Percentiles rank a stretch among this genome's conserved stretches.
These are phyloP conservation scores for Luvunga scandens DNA, from an alignment of 345 rosid genomes.

Conservation along the genomic window DNA sequence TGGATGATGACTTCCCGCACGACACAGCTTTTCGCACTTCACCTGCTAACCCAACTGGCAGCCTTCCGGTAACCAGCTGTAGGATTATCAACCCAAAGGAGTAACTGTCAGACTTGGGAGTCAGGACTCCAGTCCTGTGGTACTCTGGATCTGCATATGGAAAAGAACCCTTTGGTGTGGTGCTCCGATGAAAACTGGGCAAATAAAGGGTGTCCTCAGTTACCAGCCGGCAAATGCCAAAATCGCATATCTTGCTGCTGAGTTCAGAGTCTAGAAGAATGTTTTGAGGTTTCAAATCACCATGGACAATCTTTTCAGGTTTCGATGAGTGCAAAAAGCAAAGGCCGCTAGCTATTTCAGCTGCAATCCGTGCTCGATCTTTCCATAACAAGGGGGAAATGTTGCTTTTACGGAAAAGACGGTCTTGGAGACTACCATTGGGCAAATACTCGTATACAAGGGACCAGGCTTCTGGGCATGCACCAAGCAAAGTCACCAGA, in stretches of 20 bases:
- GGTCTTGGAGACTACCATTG: constrained; percentile 63
- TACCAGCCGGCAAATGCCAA: constrained; percentile 60
- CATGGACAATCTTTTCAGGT: constrained; percentile 71
- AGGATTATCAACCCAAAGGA: constrained; percentile 62
- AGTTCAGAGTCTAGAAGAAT: constrained; percentile 63
- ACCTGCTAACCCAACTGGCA: constrained; percentile 46
- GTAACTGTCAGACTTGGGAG: constrained; percentile 61
- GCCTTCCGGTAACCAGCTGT: constrained; percentile 62
- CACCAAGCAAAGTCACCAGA: constrained; percentile 68
- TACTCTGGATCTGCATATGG: constrained; percentile 69
- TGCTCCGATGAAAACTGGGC: constrained; percentile 37
- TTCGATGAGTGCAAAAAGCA: constrained; percentile 73
- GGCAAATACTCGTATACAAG: constrained; percentile 66
- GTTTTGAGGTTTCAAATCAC: constrained; percentile 70
- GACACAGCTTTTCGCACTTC: constrained; percentile 51
- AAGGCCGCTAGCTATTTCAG: constrained; percentile 68
- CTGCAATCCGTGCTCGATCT: constrained; percentile 47
- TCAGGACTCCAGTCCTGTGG: constrained; percentile 48
- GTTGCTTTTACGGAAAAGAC: constrained; percentile 47
- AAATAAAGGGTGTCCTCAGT: constrained; percentile 37
- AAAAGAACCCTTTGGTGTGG: constrained; percentile 52
- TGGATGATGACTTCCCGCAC: constrained; percentile 34
- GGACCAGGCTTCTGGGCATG: constrained; percentile 68
- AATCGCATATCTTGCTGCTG: constrained; percentile 69
- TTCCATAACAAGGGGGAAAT: constrained; percentile 54